phyloP scores from a whole-genome alignment of 78 protist species.

The Dictyostelium citrinum region DNA sequence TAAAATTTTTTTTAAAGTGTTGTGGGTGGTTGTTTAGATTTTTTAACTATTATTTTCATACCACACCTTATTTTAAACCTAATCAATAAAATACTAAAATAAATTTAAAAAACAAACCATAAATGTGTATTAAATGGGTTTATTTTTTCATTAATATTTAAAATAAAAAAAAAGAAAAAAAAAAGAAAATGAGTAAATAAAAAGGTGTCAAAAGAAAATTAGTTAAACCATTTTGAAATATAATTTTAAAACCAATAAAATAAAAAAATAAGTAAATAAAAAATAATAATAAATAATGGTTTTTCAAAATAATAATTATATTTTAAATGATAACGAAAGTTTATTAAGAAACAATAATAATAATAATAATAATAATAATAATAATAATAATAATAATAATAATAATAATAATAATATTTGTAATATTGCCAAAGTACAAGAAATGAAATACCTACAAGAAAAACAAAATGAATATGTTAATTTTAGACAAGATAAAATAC shows the following conservation, averaged over 20 bases:
- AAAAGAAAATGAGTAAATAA: neutral
- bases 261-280: too few species aligned
- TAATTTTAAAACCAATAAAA: too few species aligned
- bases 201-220: too few species aligned
- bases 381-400: neutral
- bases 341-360: neutral
- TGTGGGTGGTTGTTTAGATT: neutral
- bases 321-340: neutral
- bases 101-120: neutral
- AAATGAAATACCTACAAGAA: neutral
- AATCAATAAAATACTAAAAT: neutral
- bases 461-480: neutral
- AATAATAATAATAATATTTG: neutral
- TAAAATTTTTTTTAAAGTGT: neutral
- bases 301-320: neutral
- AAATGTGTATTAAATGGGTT: neutral
- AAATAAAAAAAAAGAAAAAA: too few species aligned
- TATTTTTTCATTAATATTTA: neutral
- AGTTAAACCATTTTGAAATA: neutral
- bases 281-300: neutral
- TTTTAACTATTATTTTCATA: neutral
- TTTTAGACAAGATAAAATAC: neutral
- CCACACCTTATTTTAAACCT: neutral
- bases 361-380: neutral
- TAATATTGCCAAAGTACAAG: too few species aligned